phyloP scores from a whole-genome alignment of 2,329 filamentous ascomycete species.

The Trichoderma afroharzianum region DNA sequence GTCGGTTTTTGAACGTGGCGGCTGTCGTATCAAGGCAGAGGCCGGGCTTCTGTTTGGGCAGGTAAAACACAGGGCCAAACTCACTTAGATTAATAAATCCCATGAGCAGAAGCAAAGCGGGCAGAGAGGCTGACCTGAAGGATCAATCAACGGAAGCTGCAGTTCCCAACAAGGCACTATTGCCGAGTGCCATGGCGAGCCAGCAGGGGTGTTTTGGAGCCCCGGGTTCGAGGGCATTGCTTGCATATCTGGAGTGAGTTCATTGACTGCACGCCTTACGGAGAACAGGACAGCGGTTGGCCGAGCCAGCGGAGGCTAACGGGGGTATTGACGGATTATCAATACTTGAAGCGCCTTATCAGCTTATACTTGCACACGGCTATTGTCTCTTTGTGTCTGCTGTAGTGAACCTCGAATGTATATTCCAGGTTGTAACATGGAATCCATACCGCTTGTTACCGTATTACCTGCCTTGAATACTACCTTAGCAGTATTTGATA shows the following conservation, averaged over 20 bases:
- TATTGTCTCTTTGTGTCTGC: not conserved
- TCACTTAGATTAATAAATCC: constrained; percentile 1
- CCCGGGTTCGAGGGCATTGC: constrained; percentile 3
- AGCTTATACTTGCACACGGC: not conserved
- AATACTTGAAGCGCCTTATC: not conserved
- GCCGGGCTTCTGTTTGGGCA: not conserved
- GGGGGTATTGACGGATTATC: not conserved
- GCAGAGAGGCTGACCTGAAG: constrained; percentile 11
- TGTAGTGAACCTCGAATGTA: not conserved
- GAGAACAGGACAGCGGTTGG: not conserved
- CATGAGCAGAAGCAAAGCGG: not conserved
- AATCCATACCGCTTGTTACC: not conserved
- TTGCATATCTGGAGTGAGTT: constrained; percentile 1
- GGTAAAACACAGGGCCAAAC: not conserved
- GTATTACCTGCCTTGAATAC: too few relatives aligned
- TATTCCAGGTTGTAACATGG: not conserved
- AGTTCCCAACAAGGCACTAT: constrained; percentile 15
- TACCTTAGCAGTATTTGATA: not conserved
- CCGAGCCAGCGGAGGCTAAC: not conserved
- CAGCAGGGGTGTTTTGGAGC: not conserved
- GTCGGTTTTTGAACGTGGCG: not conserved
- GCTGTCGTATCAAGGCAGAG: constrained; percentile 5
- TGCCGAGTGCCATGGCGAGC: constrained; percentile 5
- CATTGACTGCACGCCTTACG: not conserved
- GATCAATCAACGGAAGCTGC: constrained; percentile 10